Evolutionary conservation across 176 grass and related monocot genomes (phyloP), one percentile per base, ranked within the genome.

Genomic region (Musa itinerans): DNA sequence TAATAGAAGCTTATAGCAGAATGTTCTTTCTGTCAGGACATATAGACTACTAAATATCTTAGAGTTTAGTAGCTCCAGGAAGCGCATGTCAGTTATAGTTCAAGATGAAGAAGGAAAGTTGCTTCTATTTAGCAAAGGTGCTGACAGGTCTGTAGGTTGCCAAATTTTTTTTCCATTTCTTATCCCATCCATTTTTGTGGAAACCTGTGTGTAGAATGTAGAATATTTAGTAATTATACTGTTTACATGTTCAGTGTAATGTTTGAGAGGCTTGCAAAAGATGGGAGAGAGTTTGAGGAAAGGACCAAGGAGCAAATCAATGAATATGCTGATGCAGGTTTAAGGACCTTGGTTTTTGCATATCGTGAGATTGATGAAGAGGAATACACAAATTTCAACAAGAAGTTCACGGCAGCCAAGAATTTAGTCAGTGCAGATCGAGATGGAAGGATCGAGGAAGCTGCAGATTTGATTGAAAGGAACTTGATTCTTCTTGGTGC

Each of bases 81-180:
- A 87, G 82, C 77, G 94, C 58, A 97, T 97, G 94, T 97, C 94
- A 5, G 90, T 97, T 10, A 83, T 97, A 74, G 90, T 93, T 53
- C 80, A 76, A 84, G 72, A 88, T 54, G 86, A 93, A 53, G 74
- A 93, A 78, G 90, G 87, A 52, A 90, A 84, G 63, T 76, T 61
- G 71, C 83, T 93, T 66, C 78, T 97, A 53, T 84, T 93, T 23
- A 88, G 84, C 74, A 97, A 97, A 85, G 94, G 94, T 0, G 94
- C 94, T 49, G 94, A 97, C 82, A 93, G 90, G 94, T 97, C 73
- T 55, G 79, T 24, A 64, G 26, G n/a, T 24, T 23, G 10, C 43
- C 26, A 15, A 9, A 25, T 13, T 34, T 57, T 17, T 54, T 9
- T 15, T 53, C 23, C 49, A 51, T 70, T 12, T n/a, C 19, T 50